Evolutionary conservation across 805 yeast species (phyloP).

Genomic region (Hanseniaspora vineae): DNA sequence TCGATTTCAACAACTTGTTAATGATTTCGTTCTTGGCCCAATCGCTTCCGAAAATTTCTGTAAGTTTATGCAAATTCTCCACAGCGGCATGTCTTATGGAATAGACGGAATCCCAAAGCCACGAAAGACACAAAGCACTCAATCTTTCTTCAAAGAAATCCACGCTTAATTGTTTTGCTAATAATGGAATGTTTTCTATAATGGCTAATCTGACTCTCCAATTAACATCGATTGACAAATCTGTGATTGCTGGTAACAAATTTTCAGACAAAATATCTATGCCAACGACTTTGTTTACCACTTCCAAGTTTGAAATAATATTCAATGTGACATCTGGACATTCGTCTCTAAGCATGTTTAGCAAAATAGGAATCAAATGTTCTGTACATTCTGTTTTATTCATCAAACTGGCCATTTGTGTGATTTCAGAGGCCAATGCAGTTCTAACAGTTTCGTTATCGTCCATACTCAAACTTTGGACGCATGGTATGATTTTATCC

Average conservation of each 20-base stretch:
- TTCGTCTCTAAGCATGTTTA: conserved; percentile 92
- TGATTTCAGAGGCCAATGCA: conserved; percentile 77
- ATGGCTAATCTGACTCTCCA: conserved; percentile 98
- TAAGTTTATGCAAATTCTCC: conserved; percentile 60
- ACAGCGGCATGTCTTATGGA: conserved; percentile 97
- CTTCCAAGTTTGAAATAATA: conserved; percentile 81
- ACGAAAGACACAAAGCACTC: conserved; percentile 83
- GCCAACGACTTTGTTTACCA: conserved; percentile 90
- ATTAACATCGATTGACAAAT: conserved; percentile 88
- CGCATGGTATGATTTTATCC: conserved; percentile 66
- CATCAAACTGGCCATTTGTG: conserved; percentile 74
- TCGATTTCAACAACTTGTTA: conserved; percentile 48
- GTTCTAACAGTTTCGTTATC: conserved; percentile 89
- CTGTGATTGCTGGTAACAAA: conserved; percentile 88
- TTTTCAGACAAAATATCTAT: conserved; percentile 77
- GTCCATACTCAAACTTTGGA: conserved; percentile 75
- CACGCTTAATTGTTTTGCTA: conserved; percentile 89
- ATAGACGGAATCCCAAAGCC: conserved; percentile 97
- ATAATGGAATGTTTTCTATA: conserved; percentile 87
- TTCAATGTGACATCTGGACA: conserved; percentile 92
- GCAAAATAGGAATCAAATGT: conserved; percentile 70
- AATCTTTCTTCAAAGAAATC: conserved; percentile 86
- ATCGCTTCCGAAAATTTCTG: conserved; percentile 78
- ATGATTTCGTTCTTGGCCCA: conserved; percentile 88
- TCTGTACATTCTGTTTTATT: conserved; percentile 78